These are phyloP conservation scores for Canna indica DNA, from an alignment of 176 grass and related monocot genomes.

Conservation along the genomic window DNA sequence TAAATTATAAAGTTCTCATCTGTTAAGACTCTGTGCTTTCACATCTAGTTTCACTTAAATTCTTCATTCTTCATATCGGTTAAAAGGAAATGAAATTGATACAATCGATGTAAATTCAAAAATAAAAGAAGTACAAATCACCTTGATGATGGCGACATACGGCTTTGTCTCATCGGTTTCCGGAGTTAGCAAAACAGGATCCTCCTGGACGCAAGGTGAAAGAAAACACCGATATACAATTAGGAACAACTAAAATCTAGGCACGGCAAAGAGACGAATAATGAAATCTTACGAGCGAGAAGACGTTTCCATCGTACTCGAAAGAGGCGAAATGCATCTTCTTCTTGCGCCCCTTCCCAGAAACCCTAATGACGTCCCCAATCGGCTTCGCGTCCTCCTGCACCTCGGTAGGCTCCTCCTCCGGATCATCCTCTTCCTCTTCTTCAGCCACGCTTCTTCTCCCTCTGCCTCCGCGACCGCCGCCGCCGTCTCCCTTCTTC, in stretches of 20 bases:
- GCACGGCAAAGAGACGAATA: background rate
- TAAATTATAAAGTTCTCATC: background rate
- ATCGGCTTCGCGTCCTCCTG: slow-evolving; percentile 47
- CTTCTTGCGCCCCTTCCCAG: slow-evolving; percentile 63
- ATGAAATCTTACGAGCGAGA: slow-evolving; percentile 54
- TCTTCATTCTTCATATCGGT: background rate
- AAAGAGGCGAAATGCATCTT: slow-evolving; percentile 66
- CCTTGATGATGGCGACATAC: slow-evolving; percentile 96
- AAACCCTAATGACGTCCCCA: slow-evolving; percentile 51
- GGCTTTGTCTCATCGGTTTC: slow-evolving; percentile 57
- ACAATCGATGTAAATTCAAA: background rate
- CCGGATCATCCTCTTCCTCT: slow-evolving; percentile 40
- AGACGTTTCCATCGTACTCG: slow-evolving; percentile 80
- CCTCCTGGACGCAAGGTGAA: slow-evolving; percentile 46
- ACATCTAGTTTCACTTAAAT: background rate
- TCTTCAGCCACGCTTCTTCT: slow-evolving; percentile 17
- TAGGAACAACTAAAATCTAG: slow-evolving; percentile 1
- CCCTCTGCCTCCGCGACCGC: slow-evolving; percentile 39
- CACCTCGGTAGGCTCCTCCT: slow-evolving; percentile 28
- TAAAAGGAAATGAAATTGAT: background rate
- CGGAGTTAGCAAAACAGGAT: slow-evolving; percentile 81
- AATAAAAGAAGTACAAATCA: slow-evolving; percentile 2
- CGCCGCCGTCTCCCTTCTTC: slow-evolving; percentile 18
- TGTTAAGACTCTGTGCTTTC: background rate
- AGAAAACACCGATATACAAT: slow-evolving; percentile 8